Base-by-base conservation (phyloP, 805 yeast genomes). In the Candida tammaniensis region DNA sequence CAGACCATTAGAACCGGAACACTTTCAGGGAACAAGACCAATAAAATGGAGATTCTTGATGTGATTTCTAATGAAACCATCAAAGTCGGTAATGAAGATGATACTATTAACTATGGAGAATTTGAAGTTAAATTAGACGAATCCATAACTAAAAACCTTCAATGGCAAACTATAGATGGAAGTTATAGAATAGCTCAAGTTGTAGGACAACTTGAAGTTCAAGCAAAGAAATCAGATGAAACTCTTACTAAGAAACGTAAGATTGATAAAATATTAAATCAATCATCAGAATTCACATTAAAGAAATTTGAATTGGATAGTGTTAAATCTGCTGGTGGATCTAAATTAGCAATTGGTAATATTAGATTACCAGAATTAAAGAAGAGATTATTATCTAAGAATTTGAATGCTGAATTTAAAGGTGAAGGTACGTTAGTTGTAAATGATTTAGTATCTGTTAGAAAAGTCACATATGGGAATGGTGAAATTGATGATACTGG, bases 361-460 rank as follows among this genome's bases (percentile, higher is more conserved):
- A 78, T 93, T 27, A 74, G 84, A 41, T 65, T 93, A 17, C 84
- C 93, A 0, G 95, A 88, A 43, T 65, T 93, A 32, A 81, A 85
- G 49, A 76, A 76, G 46, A 74, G 71, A 39, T 65, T 93, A 23
- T 60, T 68, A 19, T 62, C 69, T 4, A 58, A 63, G 36, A 83
- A 86, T 31, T 76, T 83, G 48, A 68, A 65, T 33, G 96, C 95
- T 1, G 96, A 89, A 51, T 87, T 91, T 55, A 79, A 83, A 56
- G 94, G 96, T 35, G 96, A 88, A 55, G 98, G 98, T 54, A 80
- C 88, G 0, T 64, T 93, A 24, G 95, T 89, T 10, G 83, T 94
- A 27, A 89, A 89, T 51, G 83, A 82, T 36, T 66, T 66, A 33
- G 74, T 93, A 12, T 81, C 86, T 1, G 78, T 93, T 7, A 66